phyloP scores from a whole-genome alignment of 2,329 filamentous ascomycete genomes.

The Diaporthe ampelina region DNA sequence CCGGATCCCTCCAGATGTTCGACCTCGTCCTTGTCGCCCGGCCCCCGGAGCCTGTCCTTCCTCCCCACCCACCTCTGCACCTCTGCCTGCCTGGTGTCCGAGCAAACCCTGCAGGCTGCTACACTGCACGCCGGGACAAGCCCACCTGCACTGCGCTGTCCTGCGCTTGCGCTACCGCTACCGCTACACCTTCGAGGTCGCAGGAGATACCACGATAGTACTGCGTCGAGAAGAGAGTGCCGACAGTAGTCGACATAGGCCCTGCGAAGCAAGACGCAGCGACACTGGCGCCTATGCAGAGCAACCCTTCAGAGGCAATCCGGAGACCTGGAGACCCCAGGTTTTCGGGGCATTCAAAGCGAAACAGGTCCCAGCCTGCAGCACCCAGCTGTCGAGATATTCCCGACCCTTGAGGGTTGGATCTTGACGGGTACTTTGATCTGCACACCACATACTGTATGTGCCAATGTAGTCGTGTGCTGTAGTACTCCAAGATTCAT shows the following conservation, averaged over 20 bases:
- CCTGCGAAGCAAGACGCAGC: neutral
- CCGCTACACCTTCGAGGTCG: neutral
- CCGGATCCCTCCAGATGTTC: neutral
- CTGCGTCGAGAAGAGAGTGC: conserved; percentile 16
- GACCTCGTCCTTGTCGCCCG: neutral
- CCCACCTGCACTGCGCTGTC: neutral
- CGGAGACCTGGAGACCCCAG: neutral
- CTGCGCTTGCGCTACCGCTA: conserved; percentile 2
- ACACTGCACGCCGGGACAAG: conserved; percentile 9
- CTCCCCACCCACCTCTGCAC: no score
- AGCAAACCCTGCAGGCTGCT: conserved; percentile 27
- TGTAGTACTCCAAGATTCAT: no score
- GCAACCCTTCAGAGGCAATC: neutral
- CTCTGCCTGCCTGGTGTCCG: neutral
- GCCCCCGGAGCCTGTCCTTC: neutral
- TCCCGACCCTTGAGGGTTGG: neutral
- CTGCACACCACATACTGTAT: neutral
- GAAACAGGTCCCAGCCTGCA: conserved; percentile 21
- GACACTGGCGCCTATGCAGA: neutral
- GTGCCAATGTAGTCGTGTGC: no score
- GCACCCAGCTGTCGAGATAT: neutral
- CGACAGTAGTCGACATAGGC: neutral
- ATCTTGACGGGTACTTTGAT: neutral
- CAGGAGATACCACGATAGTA: conserved; percentile 31
- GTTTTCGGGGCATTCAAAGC: conserved; percentile 11